Conservation (phyloP, 441 rosid genomes). For the Jatropha podagrica region DNA sequence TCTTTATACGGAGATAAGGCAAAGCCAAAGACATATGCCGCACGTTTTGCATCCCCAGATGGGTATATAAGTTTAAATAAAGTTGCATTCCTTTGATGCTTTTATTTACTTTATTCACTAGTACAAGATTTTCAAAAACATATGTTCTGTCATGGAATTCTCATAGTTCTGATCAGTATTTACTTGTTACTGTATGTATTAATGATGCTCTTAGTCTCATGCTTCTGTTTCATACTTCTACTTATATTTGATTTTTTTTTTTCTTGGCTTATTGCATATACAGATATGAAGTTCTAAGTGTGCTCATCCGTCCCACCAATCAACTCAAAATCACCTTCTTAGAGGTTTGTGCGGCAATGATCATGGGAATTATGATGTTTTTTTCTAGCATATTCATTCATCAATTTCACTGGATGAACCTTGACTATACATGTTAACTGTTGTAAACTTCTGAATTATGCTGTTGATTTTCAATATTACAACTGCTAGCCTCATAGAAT, state of each 20-base stretch:
- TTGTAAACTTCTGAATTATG: background rate
- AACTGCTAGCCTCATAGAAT: background rate
- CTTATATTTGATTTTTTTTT: slow-evolving; percentile 3
- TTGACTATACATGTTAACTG: background rate
- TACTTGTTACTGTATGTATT: background rate
- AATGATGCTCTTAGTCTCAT: background rate
- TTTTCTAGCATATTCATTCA: slow-evolving; percentile 6
- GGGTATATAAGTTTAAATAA: slow-evolving; percentile 48
- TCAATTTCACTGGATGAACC: background rate
- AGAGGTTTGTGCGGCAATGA: slow-evolving; percentile 53
- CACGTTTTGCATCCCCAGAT: slow-evolving; percentile 81
- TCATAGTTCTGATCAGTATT: background rate
- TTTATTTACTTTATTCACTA: slow-evolving; percentile 1
- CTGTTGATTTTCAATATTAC: background rate
- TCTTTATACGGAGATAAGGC: slow-evolving; percentile 94
- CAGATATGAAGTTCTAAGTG: slow-evolving; percentile 85
- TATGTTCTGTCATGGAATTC: background rate
- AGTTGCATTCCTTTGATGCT: slow-evolving; percentile 6
- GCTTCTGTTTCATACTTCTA: background rate
- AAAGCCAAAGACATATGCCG: slow-evolving; percentile 77
- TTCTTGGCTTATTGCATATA: slow-evolving; percentile 16
- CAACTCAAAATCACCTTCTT: slow-evolving; percentile 91
- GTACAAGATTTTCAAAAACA: background rate
- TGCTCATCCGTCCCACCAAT: slow-evolving; percentile 72
- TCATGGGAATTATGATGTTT: background rate